phyloP scores from a whole-genome alignment of 805 yeast genomes.

The Lipomyces starkeyi region DNA sequence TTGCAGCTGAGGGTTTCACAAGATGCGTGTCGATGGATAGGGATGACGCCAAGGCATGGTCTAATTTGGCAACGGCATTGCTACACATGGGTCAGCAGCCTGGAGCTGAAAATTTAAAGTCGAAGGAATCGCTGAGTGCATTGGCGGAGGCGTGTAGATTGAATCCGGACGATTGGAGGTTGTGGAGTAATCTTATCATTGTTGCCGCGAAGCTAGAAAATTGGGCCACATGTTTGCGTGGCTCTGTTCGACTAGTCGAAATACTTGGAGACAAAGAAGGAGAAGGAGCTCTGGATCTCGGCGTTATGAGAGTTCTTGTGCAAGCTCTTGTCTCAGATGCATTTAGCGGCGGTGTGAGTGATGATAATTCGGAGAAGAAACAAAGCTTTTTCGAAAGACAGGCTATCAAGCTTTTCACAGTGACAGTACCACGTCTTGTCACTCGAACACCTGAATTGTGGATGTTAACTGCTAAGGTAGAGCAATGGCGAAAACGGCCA shows the following conservation, averaged over 20 bases:
- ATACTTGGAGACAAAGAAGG: constrained; percentile 62
- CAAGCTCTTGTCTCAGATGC: constrained; percentile 61
- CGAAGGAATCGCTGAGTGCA: constrained; percentile 78
- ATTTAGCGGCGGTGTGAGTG: constrained; percentile 51
- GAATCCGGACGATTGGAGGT: constrained; percentile 76
- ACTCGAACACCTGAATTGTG: constrained; percentile 72
- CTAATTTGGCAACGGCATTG: constrained; percentile 84
- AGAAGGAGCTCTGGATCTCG: constrained; percentile 72
- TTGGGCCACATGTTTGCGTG: constrained; percentile 86
- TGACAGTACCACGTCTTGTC: constrained; percentile 68
- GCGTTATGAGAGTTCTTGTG: constrained; percentile 74
- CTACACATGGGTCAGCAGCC: constrained; percentile 60
- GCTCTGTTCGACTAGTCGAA: constrained; percentile 67
- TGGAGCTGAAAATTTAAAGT: constrained; percentile 4
- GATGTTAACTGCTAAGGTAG: constrained; percentile 84
- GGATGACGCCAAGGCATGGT: constrained; percentile 83
- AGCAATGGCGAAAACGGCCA: constrained; percentile 83
- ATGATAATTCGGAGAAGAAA: constrained; percentile 44
- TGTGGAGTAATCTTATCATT: constrained; percentile 84
- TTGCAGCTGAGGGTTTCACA: constrained; percentile 91
- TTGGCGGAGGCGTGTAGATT: constrained; percentile 74
- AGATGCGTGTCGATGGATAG: constrained; percentile 88
- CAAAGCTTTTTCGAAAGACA: constrained; percentile 66
- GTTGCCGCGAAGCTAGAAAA: constrained; percentile 83
- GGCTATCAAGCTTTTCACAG: constrained; percentile 74